phyloP scores from a whole-genome alignment of 805 yeast species.

The Saccharomycopsis fermentans region DNA sequence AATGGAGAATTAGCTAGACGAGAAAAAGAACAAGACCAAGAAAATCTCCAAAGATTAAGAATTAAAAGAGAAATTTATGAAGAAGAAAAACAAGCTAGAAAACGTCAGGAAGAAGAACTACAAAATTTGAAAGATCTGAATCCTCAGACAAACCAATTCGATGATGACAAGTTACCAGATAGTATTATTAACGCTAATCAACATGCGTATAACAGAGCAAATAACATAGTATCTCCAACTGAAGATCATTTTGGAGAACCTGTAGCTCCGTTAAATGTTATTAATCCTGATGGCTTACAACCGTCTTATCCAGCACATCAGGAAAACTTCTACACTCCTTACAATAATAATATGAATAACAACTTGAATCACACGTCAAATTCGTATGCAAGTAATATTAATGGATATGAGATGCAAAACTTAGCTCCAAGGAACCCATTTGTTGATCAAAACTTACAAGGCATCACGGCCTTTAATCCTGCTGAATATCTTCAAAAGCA shows the following conservation, averaged over 20 bases:
- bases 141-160: not conserved
- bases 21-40: not conserved
- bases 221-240: not conserved
- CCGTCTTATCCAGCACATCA: not conserved
- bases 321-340: not conserved
- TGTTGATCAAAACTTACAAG: not conserved
- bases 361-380: not conserved
- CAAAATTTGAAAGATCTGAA: not conserved
- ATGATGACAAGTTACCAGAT: not conserved
- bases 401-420: not conserved
- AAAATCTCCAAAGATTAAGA: not conserved
- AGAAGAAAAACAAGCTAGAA: not conserved
- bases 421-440: not conserved
- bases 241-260: not conserved
- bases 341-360: not conserved
- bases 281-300: not conserved
- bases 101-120: not conserved
- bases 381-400: not conserved
- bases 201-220: slow-evolving; percentile 1
- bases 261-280: not conserved
- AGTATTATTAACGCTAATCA: not conserved
- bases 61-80: not conserved
- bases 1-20: not conserved
- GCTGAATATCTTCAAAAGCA: not conserved
- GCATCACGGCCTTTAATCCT: not conserved